Conservation (phyloP, 768 basidiomycete species). For the Trametes punicea region DNA sequence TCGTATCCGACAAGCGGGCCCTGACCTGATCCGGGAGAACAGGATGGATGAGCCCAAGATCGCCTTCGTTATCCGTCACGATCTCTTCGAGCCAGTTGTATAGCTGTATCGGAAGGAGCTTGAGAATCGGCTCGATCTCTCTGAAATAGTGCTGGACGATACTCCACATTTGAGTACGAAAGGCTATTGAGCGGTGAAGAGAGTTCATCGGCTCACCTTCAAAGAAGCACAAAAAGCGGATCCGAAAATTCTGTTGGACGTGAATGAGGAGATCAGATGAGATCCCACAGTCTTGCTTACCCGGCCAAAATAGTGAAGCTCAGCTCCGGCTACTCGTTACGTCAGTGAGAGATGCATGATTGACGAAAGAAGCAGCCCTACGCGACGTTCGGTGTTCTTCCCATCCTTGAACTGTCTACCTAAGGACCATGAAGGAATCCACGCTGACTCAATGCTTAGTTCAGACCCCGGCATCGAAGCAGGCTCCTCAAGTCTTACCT, state of each 20-base stretch:
- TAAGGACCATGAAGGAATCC: constrained; percentile 28
- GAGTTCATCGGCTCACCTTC: constrained; percentile 14
- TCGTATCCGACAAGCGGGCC: not conserved
- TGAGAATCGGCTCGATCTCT: constrained; percentile 25
- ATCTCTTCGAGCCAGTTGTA: constrained; percentile 27
- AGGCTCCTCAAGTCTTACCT: constrained; percentile 12
- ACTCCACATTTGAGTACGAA: not conserved
- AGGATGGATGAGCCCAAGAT: constrained; percentile 26
- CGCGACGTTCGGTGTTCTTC: constrained; percentile 21
- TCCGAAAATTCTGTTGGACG: constrained; percentile 23
- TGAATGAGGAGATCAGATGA: not conserved
- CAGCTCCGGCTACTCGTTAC: constrained; percentile 21
- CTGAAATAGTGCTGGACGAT: constrained; percentile 24
- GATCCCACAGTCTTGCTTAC: constrained; percentile 3
- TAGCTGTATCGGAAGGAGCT: constrained; percentile 23
- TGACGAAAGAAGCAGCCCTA: not conserved
- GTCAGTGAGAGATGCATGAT: not conserved
- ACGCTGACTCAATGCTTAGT: constrained; percentile 10
- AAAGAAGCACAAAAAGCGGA: constrained; percentile 29
- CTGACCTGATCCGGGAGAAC: constrained; percentile 26
- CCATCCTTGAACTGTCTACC: constrained; percentile 24
- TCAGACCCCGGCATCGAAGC: too few species aligned
- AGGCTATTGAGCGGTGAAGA: not conserved
- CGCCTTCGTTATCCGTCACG: constrained; percentile 25
- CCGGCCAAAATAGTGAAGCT: constrained; percentile 26